Evolutionary conservation across 805 yeast genomes (phyloP).

Genomic region (Hanseniaspora nectarophila): DNA sequence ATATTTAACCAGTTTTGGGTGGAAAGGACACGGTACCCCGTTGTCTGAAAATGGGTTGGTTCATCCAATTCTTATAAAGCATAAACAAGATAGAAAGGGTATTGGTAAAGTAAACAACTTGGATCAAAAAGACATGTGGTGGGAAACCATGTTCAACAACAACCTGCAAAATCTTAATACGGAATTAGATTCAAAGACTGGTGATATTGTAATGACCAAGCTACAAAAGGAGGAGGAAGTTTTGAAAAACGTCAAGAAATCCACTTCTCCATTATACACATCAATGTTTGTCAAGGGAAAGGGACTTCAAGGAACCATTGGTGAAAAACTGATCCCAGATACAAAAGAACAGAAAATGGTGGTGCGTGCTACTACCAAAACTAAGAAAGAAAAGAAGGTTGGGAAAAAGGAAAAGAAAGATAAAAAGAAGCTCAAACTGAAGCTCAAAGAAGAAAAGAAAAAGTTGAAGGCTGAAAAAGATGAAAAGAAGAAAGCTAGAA

Average conservation of each 20-base stretch:
- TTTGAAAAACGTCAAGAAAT: slow-evolving; percentile 37
- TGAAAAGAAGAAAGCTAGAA: slow-evolving; percentile 18
- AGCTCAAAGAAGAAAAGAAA: slow-evolving; percentile 17
- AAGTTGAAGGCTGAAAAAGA: slow-evolving; percentile 16
- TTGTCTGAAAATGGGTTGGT: slow-evolving; percentile 64
- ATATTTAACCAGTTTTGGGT: slow-evolving; percentile 70
- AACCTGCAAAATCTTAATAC: slow-evolving; percentile 72
- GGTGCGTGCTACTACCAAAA: slow-evolving; percentile 10
- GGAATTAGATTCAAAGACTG: slow-evolving; percentile 21
- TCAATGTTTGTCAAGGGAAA: slow-evolving; percentile 77
- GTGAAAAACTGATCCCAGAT: slow-evolving; percentile 18
- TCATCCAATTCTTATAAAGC: slow-evolving; percentile 79
- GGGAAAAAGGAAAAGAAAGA: slow-evolving; percentile 16
- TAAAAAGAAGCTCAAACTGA: slow-evolving; percentile 18
- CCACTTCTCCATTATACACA: slow-evolving; percentile 61
- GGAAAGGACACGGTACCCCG: slow-evolving; percentile 79
- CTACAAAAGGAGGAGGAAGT: slow-evolving; percentile 38
- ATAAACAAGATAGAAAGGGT: slow-evolving; percentile 83
- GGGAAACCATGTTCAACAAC: slow-evolving; percentile 93
- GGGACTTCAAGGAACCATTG: slow-evolving; percentile 66
- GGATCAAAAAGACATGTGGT: slow-evolving; percentile 82
- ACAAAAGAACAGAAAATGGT: slow-evolving; percentile 13
- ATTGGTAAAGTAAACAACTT: slow-evolving; percentile 59
- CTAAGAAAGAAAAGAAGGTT: slow-evolving; percentile 13
- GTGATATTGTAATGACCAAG: slow-evolving; percentile 36